Evolutionary conservation across 1,284 basidiomycete species (phyloP).

Genomic region (Cutaneotrichosporon cavernicola): DNA sequence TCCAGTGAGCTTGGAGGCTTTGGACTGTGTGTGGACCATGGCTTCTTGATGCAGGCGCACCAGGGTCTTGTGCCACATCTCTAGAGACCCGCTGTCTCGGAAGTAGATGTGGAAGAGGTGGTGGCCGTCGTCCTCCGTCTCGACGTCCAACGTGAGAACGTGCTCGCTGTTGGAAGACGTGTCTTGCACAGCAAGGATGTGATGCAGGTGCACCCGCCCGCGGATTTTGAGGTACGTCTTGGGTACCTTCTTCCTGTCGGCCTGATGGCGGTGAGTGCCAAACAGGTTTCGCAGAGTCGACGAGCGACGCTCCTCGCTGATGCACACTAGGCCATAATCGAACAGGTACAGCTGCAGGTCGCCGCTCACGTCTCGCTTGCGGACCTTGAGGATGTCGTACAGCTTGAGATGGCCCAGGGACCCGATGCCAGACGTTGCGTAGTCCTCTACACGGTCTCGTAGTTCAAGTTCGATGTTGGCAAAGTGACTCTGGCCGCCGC

Average conservation of each 20-base stretch:
- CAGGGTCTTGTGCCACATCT: conserved; percentile 81
- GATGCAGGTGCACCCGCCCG: conserved; percentile 88
- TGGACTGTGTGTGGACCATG: not conserved
- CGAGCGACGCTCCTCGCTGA: conserved; percentile 81
- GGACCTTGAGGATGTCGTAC: conserved; percentile 84
- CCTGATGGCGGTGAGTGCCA: not conserved
- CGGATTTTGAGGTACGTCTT: conserved; percentile 73
- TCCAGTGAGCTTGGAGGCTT: conserved; percentile 8
- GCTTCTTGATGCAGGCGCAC: conserved; percentile 62
- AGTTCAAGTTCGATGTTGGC: conserved; percentile 80
- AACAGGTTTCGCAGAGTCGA: conserved; percentile 50
- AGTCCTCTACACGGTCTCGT: conserved; percentile 81
- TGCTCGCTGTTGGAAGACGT: conserved; percentile 73
- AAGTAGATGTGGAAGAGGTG: conserved; percentile 94
- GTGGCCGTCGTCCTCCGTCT: conserved; percentile 70
- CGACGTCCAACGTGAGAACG: conserved; percentile 90
- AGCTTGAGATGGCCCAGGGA: conserved; percentile 78
- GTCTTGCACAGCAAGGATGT: conserved; percentile 82
- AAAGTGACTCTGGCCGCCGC: conserved; percentile 55
- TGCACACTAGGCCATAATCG: conserved; percentile 93
- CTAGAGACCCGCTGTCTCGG: conserved; percentile 80
- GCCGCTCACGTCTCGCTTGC: conserved; percentile 78
- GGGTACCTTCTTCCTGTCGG: not conserved
- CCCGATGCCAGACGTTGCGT: conserved; percentile 86
- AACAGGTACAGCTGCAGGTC: conserved; percentile 96